Base-by-base conservation (phyloP, 352 stramenopile genomes). In the Pythium brassicae region DNA sequence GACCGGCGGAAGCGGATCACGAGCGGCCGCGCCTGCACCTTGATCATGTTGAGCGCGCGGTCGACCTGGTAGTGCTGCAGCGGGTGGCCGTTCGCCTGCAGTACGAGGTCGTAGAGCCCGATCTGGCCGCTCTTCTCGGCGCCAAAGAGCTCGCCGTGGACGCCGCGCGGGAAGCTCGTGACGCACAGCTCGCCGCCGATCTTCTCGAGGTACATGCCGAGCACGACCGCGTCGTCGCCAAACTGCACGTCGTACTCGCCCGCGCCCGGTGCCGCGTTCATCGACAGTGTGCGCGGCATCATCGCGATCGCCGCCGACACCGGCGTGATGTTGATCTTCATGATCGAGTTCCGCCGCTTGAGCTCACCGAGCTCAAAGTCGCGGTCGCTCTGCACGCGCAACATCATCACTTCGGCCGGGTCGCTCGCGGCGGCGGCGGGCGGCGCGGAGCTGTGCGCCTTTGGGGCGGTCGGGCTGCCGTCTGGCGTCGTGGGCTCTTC, bases 211-310 rank as follows among this genome's bases (percentile, higher is more conserved):
- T 86, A 90, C 73, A 93, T 86, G 7, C 83, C 83, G 20, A 93
- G 75, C 26, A 93, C 63, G 15, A 90, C 68, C 35, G 74, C 65
- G 35, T 93, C 78, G 48, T 73, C 71, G 14, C 76, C 73, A 53
- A 92, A 93, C 49, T 71, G 69, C 7, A 93, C 83, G 51, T 93
- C 83, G 67, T 93, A 93, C 56, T 93, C 83, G 54, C 83, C 71
- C 2, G 71, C 51, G 2, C 70, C 67, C 1, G 68, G 52, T 7
- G 62, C 58, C 27, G 77, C 59, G 59, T 82, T 89, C 83, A 93
- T 93, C 6, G 81, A 71, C 39, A 83, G 83, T 2, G 81, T 83
- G 49, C 83, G 83, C 46, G 83, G 81, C 23, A 73, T 81, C 80
- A 93, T 92, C 11, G 83, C 83, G 47, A 93, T 93, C 22, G 81